A percentile compares a stretch with the other conserved stretches of the same genome.
Conservation (phyloP, 805 yeast genomes). For the Saccharomycopsis sp. region DNA sequence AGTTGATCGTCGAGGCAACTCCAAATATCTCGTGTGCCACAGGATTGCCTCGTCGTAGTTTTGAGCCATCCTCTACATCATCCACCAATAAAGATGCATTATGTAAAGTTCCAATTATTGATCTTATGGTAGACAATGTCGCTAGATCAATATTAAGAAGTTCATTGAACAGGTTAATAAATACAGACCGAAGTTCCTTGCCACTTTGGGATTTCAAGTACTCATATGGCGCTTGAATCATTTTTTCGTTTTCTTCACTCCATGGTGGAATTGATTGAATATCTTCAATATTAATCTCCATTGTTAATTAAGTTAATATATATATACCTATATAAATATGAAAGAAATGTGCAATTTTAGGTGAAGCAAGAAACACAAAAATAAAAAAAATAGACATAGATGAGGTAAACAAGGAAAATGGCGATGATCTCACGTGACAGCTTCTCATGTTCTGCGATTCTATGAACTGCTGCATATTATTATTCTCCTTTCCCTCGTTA, state of each 20-base stretch:
- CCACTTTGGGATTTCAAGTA: constrained; percentile 48
- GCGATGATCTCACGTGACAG: too few relatives aligned
- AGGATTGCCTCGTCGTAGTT: constrained; percentile 66
- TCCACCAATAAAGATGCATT: constrained; percentile 67
- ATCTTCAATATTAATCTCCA: constrained; percentile 18
- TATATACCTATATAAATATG: too few relatives aligned
- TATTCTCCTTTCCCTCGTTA: too few relatives aligned
- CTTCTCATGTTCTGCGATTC: too few relatives aligned
- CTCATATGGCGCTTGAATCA: constrained; percentile 38
- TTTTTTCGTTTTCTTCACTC: constrained; percentile 27
- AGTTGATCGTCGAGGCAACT: constrained; percentile 69
- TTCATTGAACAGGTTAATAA: constrained; percentile 49
- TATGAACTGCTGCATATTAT: too few relatives aligned
- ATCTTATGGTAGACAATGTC: constrained; percentile 35
- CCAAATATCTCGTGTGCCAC: constrained; percentile 79
- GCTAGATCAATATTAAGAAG: constrained; percentile 38
- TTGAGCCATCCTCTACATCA: constrained; percentile 80
- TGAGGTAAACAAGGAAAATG: too few relatives aligned
- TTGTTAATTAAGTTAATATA: too few relatives aligned
- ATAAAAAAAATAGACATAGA: too few relatives aligned
- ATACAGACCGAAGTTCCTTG: constrained; percentile 43
- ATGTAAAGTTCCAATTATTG: constrained; percentile 54
- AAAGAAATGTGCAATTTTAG: too few relatives aligned
- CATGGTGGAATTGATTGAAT: constrained; percentile 24
- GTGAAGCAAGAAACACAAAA: too few relatives aligned